Base-by-base conservation (phyloP, 164 flowering plant genomes). In the Paratinospora sagittata region DNA sequence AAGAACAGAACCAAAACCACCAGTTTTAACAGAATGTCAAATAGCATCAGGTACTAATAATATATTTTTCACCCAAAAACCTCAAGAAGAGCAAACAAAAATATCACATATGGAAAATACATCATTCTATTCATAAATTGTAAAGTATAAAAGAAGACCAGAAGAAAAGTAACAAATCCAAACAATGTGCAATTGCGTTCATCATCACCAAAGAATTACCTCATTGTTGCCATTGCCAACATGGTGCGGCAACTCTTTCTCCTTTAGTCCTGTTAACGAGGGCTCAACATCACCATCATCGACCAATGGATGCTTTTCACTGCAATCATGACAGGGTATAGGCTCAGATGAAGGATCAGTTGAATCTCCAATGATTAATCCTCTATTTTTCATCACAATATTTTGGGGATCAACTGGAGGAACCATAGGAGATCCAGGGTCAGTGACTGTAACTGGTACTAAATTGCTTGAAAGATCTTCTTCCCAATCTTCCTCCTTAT, bases 401-500 rank as follows among this genome's bases (percentile, higher is more conserved):
- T 17, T 39, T 45, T 37, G 67, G 30, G 52, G 47, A 66, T 27
- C 66, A 45, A 66, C 67, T 17, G 41, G 64, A 27, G 19, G 33
- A 43, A 23, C 24, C 10, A 66, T 33, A 64, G 71, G 60, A 33
- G 68, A 37, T 21, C 66, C 58, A 21, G 43, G 45, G 30, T 33
- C 75, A 68, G 57, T 58, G 67, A 55, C 41, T 52, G 77, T 68
- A 8, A 45, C 63, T 13, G 52, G 21, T 57, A 30, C 77, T 8
- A 55, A 30, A 67, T 52, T 30, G 16, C 76, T 60, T 9, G 19
- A 39, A 34, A 67, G 80, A 19, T 76, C 84, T 37, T 84, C 91
- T 37, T 77, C 76, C 97, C 97, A 93, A 0, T 93, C 96, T 71
- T 87, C 92, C 63, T 91, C 98, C 11, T 76, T 76, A 74, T 83